phyloP scores from a whole-genome alignment of 352 stramenopile genomes.

The Elongisporangium senticosum region DNA sequence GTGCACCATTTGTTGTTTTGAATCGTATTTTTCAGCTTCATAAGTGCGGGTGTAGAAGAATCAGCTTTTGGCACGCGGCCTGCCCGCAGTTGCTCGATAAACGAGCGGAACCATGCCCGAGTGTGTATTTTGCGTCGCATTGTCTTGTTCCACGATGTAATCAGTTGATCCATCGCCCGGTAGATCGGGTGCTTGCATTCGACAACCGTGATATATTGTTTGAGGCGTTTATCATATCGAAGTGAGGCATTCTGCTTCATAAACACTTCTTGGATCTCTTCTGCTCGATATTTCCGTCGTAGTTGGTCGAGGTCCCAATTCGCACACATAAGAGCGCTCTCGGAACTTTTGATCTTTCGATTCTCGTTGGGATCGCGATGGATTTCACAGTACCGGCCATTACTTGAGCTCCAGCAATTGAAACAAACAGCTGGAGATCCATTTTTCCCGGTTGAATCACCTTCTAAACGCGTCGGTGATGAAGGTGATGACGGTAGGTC shows the following conservation, averaged over 20 bases:
- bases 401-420: slow-evolving; percentile 92
- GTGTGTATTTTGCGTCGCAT: slow-evolving; percentile 82
- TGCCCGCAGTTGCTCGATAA: slow-evolving; percentile 82
- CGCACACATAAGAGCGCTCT: slow-evolving; percentile 87
- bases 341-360: slow-evolving; percentile 41
- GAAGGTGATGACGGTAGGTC: slow-evolving; percentile 10
- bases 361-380: slow-evolving; percentile 43
- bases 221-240: slow-evolving; percentile 80
- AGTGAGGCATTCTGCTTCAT: slow-evolving; percentile 83
- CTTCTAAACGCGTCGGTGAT: neutral
- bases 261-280: slow-evolving; percentile 93
- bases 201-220: slow-evolving; percentile 86
- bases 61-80: slow-evolving; percentile 47
- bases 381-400: slow-evolving; percentile 69
- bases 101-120: slow-evolving; percentile 84
- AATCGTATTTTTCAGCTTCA: slow-evolving; percentile 83
- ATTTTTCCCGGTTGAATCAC: neutral
- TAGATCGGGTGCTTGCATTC: slow-evolving; percentile 92
- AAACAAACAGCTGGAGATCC: slow-evolving; percentile 65
- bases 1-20: slow-evolving; percentile 67
- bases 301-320: slow-evolving; percentile 91
- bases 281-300: slow-evolving; percentile 75
- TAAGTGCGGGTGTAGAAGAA: slow-evolving; percentile 35
- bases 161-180: slow-evolving; percentile 49
- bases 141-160: slow-evolving; percentile 79